Conservation (phyloP, 2,329 filamentous ascomycete species). For the Alternaria atra region DNA sequence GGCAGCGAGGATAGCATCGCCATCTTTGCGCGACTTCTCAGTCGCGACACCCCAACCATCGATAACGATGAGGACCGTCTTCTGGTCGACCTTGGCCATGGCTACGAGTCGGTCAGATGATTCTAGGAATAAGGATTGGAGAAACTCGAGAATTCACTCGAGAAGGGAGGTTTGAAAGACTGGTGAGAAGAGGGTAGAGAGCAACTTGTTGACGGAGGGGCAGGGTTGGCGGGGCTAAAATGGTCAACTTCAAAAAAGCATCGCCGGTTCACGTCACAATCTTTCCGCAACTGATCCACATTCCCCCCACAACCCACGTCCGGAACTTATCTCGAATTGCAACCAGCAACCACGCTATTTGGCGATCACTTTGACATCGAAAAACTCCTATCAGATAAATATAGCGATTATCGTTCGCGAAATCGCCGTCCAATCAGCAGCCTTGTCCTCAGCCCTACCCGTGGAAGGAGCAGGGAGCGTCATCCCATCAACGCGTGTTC, state of each 20-base stretch:
- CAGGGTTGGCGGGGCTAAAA: conserved; percentile 33
- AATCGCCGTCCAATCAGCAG: conserved; percentile 26
- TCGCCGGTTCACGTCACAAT: conserved; percentile 34
- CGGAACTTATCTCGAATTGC: conserved; percentile 27
- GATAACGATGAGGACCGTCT: conserved; percentile 87
- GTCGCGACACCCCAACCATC: conserved; percentile 96
- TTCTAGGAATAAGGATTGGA: not conserved
- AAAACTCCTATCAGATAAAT: conserved; percentile 6
- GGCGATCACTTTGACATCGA: conserved; percentile 14
- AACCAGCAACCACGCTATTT: conserved; percentile 17
- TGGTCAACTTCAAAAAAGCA: conserved; percentile 21
- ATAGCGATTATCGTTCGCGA: conserved; percentile 14
- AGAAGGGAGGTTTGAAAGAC: not conserved
- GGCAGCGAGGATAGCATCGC: conserved; percentile 94
- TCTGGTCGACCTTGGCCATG: conserved; percentile 74
- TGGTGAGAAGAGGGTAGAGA: conserved; percentile 14
- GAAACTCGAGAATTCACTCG: not conserved
- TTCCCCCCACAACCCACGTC: conserved; percentile 34
- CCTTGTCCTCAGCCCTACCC: conserved; percentile 21
- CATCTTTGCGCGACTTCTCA: conserved; percentile 80
- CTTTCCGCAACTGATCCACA: conserved; percentile 18
- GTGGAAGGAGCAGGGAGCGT: conserved; percentile 27
- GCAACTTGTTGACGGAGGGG: conserved; percentile 37
- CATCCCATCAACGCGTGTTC: conserved; percentile 26
- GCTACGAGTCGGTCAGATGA: conserved; percentile 44